Conservation (phyloP, 257 asterid species). For the Capsicum rhomboideum region DNA sequence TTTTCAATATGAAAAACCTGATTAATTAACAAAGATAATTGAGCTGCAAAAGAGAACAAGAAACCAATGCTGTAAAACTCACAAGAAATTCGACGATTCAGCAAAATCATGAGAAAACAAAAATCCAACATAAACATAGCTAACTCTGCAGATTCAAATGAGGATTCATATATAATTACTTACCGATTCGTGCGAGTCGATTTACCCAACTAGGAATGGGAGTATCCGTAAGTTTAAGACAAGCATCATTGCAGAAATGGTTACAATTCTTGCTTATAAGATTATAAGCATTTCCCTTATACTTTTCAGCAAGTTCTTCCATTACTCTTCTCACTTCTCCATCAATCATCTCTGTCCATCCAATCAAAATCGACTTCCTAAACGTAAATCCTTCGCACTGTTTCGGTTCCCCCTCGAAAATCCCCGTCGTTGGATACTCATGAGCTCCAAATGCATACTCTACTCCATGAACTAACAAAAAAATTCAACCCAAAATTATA, state of each 20-base stretch:
- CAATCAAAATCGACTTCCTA: conserved; percentile 39
- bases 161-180: not conserved
- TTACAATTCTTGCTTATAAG: conserved; percentile 39
- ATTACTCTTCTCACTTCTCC: conserved; percentile 25
- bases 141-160: not conserved
- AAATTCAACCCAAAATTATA: not conserved
- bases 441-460: conserved; percentile 55
- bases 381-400: conserved; percentile 42
- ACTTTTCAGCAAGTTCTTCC: conserved; percentile 32
- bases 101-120: not conserved
- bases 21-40: not conserved
- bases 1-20: not conserved
- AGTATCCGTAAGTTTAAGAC: conserved; percentile 23
- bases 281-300: conserved; percentile 35
- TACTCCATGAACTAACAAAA: conserved; percentile 32
- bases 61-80: not conserved
- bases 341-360: conserved; percentile 33
- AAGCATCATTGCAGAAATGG: conserved; percentile 46
- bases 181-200: conserved; percentile 44
- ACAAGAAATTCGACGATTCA: not conserved
- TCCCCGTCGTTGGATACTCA: conserved; percentile 38
- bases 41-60: not conserved
- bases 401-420: conserved; percentile 45
- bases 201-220: conserved; percentile 45
- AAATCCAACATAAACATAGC: not conserved